Conservation (phyloP, 2,329 filamentous ascomycete genomes). For the Fusarium sp. region DNA sequence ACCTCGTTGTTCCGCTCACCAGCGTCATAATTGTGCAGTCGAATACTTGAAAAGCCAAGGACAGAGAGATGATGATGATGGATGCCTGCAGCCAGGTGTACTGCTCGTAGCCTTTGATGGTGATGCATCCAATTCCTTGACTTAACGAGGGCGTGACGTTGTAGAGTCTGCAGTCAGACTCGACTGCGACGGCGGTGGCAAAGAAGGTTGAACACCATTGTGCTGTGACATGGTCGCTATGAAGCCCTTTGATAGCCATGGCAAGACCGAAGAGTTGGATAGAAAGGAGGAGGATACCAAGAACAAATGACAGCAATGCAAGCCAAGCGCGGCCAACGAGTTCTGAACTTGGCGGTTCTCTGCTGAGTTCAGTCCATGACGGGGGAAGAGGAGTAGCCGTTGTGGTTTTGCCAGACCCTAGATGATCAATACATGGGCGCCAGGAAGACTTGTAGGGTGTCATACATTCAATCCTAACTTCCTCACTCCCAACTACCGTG, state of each 20-base stretch:
- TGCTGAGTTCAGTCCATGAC: background rate
- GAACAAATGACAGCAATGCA: background rate
- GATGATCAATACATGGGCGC: background rate
- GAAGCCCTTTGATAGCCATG: background rate
- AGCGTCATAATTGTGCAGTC: slow-evolving; percentile 2
- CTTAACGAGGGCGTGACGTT: background rate
- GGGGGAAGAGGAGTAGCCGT: background rate
- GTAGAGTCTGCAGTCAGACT: background rate
- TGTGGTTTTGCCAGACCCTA: background rate
- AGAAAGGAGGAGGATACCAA: background rate
- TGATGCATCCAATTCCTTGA: slow-evolving; percentile 5
- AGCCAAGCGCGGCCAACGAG: slow-evolving; percentile 6
- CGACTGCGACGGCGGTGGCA: background rate
- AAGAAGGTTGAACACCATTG: slow-evolving; percentile 7
- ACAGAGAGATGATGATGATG: slow-evolving; percentile 1
- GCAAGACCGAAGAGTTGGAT: slow-evolving; percentile 4
- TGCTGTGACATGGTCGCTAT: background rate
- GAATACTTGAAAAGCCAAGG: background rate
- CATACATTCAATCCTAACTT: background rate
- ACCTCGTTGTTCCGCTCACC: background rate
- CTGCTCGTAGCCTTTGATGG: slow-evolving; percentile 1
- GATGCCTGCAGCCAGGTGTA: slow-evolving; percentile 1
- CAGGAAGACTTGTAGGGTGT: too few relatives aligned
- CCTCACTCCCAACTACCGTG: background rate
- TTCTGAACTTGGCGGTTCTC: background rate